Evolutionary conservation across 345 rosid genomes (phyloP), one percentile per base, ranked within the genome.

Genomic region (Brassica nigra): DNA sequence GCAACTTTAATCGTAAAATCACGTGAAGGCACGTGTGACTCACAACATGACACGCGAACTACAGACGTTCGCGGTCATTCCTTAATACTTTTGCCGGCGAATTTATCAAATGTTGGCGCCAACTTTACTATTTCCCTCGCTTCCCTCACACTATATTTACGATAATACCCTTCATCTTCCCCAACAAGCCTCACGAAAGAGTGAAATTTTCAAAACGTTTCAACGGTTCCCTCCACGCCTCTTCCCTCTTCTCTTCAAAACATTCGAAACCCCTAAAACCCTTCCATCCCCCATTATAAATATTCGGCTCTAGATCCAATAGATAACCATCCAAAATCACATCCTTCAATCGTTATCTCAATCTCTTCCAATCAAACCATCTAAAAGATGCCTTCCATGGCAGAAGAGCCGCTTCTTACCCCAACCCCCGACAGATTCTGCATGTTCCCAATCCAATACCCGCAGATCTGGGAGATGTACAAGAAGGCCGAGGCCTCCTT

Each of bases 401-500:
- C 89, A 2, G 97, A 91, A 74, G 99, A 95, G 87, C 99, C 98
- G 0, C 90, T 95, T 1, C 88, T 93, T 0, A 90, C 90, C 4
- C 79, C 93, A 0, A 93, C 88, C 67, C 90, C 96, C 0, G 98
- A 86, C 80, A 85, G 96, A 4, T 93, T 95, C 86, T 93, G 98
- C 49, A 95, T 95, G 99, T 95, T 95, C 44, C 99, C 99, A 0
- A 90, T 93, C 66, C 89, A 93, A 29, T 91, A 90, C 76, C 98
- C 99, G 0, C 82, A 91, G 83, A 86, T 95, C 59, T 95, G 98
- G 99, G 97, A 95, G 64, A 93, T 93, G 99, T 93, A 95, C 86
- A 93, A 95, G 90, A 89, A 95, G 67, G 97, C 97, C 14, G 99
- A 91, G 73, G 98, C 99, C 30, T 95, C 98, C 0, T 95, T 95